These are phyloP conservation scores for Cyberlindnera japonica DNA, from an alignment of 805 yeast species.

Conservation along the genomic window DNA sequence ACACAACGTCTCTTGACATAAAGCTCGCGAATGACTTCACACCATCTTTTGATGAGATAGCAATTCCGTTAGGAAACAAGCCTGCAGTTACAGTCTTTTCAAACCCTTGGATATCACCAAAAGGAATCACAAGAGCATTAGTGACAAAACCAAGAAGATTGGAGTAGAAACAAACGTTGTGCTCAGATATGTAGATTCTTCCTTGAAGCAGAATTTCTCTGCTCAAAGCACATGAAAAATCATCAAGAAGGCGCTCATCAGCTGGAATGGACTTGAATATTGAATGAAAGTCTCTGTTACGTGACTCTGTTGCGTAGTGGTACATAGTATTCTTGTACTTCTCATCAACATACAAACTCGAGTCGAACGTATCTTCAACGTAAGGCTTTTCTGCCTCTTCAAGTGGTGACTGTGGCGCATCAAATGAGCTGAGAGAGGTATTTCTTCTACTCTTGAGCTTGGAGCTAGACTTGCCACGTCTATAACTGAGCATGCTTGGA, in stretches of 20 bases:
- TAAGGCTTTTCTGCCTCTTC: conserved; percentile 9
- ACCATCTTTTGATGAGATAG: conserved; percentile 21
- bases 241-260: conserved; percentile 75
- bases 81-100: conserved; percentile 88
- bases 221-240: conserved; percentile 85
- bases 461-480: conserved; percentile 14
- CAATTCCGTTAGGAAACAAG: conserved; percentile 85
- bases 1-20: conserved; percentile 73
- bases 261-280: conserved; percentile 64
- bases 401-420: conserved; percentile 21
- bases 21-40: conserved; percentile 85
- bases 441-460: conserved; percentile 18
- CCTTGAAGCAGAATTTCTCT: conserved; percentile 88
- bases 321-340: conserved; percentile 53
- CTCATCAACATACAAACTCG: conserved; percentile 53
- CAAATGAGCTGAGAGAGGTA: conserved; percentile 20
- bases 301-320: conserved; percentile 57
- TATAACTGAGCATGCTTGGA: conserved; percentile 27
- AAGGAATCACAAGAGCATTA: conserved; percentile 64
- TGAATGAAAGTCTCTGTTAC: conserved; percentile 75
- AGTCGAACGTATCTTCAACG: conserved; percentile 21
- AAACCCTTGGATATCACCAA: conserved; percentile 63
- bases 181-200: conserved; percentile 73
- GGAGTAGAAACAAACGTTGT: conserved; percentile 80
- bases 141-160: conserved; percentile 90